Evolutionary conservation across 2,329 filamentous ascomycete genomes (phyloP).

Genomic region (Madurella fahalii): DNA sequence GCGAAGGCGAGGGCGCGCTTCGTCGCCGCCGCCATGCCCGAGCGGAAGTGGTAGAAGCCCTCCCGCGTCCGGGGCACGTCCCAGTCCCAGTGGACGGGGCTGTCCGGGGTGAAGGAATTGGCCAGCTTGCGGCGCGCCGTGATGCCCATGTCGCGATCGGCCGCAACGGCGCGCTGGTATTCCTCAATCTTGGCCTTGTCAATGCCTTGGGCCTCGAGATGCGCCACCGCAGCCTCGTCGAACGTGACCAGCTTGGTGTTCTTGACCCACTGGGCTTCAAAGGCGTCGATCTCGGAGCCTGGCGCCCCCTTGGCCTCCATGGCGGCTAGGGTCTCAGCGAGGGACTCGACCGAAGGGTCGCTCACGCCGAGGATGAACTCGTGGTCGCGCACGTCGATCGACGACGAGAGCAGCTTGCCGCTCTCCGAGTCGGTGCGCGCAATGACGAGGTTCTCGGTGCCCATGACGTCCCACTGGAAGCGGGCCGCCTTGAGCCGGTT

Average conservation of each 20-base stretch:
- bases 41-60: slow-evolving; percentile 86
- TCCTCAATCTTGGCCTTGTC: slow-evolving; percentile 59
- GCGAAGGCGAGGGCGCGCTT: slow-evolving; percentile 91
- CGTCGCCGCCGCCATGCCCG: slow-evolving; percentile 79
- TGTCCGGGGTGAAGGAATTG: slow-evolving; percentile 59
- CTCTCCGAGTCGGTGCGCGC: slow-evolving; percentile 95
- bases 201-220: slow-evolving; percentile 65
- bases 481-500: slow-evolving; percentile 87
- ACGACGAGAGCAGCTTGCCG: slow-evolving; percentile 82
- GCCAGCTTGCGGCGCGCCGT: slow-evolving; percentile 72
- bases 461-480: slow-evolving; percentile 99
- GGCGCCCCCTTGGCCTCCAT: slow-evolving; percentile 81
- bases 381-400: slow-evolving; percentile 90
- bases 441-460: slow-evolving; percentile 88
- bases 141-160: slow-evolving; percentile 72
- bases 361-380: slow-evolving; percentile 91
- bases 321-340: slow-evolving; percentile 82
- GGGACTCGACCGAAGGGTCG: slow-evolving; percentile 66
- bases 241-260: slow-evolving; percentile 81
- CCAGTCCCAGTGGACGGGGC: slow-evolving; percentile 72
- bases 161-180: slow-evolving; percentile 60
- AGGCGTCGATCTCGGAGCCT: slow-evolving; percentile 76
- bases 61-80: slow-evolving; percentile 90
- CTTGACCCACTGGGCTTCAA: slow-evolving; percentile 86
- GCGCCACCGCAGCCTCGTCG: slow-evolving; percentile 79